A percentile compares a stretch with the other conserved stretches of the same genome.
These are phyloP conservation scores for Phytophthora hibernalis DNA, from an alignment of 352 stramenopile genomes.

Conservation along the genomic window DNA sequence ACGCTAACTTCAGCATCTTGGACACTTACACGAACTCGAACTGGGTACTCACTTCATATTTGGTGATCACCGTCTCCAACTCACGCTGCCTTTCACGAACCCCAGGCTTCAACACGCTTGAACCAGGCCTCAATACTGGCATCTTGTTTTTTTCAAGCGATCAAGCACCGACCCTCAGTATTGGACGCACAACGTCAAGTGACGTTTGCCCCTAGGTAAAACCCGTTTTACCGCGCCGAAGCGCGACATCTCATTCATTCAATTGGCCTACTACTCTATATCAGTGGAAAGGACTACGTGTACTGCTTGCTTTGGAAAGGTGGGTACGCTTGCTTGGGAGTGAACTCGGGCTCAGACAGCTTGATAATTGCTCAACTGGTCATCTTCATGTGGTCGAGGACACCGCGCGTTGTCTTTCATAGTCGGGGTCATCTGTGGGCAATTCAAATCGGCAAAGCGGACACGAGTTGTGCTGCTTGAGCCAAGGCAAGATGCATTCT, in stretches of 20 bases:
- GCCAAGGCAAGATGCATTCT: conserved; percentile 88
- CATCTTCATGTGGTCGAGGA: conserved; percentile 30
- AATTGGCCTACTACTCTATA: conserved; percentile 44
- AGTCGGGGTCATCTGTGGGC: conserved; percentile 85
- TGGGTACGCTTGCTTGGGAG: conserved; percentile 14
- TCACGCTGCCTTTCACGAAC: conserved; percentile 37
- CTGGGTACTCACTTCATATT: conserved; percentile 46
- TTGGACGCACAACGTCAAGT: background rate
- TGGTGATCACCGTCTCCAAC: conserved; percentile 42
- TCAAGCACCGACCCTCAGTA: conserved; percentile 4
- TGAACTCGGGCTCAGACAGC: conserved; percentile 9
- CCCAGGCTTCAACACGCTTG: conserved; percentile 30
- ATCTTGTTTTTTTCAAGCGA: background rate
- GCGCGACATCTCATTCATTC: conserved; percentile 22
- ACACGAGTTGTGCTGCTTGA: conserved; percentile 91
- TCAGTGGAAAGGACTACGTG: conserved; percentile 31
- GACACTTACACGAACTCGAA: background rate
- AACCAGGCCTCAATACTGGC: conserved; percentile 18
- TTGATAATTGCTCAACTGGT: conserved; percentile 3
- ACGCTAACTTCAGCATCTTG: background rate
- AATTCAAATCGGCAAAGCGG: conserved; percentile 87
- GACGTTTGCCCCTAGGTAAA: background rate
- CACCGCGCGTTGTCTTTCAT: conserved; percentile 62
- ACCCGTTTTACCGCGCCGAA: conserved; percentile 7
- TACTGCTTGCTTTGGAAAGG: conserved; percentile 33